Evolutionary conservation across 306 rosid genomes (phyloP).

Genomic region (Quercus bicolor): DNA sequence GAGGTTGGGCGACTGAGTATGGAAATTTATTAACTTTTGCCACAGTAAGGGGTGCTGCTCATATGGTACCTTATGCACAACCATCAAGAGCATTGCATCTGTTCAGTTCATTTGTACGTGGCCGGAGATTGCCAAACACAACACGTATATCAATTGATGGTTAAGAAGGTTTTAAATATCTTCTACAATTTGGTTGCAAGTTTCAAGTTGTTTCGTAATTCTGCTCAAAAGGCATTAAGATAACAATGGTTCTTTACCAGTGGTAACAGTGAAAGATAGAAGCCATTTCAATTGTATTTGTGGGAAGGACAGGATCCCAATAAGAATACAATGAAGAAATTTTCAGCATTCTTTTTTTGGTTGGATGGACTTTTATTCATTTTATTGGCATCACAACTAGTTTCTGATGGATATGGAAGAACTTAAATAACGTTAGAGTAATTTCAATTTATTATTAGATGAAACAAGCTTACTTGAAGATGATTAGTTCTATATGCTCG

Average conservation of each 20-base stretch:
- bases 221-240: constrained; percentile 1
- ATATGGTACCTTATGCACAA: constrained; percentile 89
- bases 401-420: neutral
- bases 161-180: neutral
- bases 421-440: neutral
- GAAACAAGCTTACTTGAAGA: neutral
- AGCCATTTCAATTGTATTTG: constrained; percentile 1
- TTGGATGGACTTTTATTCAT: neutral
- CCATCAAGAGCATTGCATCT: constrained; percentile 81
- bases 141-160: constrained; percentile 47
- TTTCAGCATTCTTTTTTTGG: neutral
- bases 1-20: constrained; percentile 85
- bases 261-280: neutral
- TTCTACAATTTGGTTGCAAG: neutral
- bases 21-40: constrained; percentile 76
- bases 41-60: constrained; percentile 84
- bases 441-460: neutral
- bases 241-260: neutral
- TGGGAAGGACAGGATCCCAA: neutral
- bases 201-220: constrained; percentile 14
- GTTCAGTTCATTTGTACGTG: constrained; percentile 57
- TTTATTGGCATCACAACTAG: neutral
- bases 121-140: constrained; percentile 61
- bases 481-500: neutral
- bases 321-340: neutral